Evolutionary conservation across 257 asterid genomes (phyloP), one percentile per base, ranked within the genome.

Genomic region (Marsdenia floribunda): DNA sequence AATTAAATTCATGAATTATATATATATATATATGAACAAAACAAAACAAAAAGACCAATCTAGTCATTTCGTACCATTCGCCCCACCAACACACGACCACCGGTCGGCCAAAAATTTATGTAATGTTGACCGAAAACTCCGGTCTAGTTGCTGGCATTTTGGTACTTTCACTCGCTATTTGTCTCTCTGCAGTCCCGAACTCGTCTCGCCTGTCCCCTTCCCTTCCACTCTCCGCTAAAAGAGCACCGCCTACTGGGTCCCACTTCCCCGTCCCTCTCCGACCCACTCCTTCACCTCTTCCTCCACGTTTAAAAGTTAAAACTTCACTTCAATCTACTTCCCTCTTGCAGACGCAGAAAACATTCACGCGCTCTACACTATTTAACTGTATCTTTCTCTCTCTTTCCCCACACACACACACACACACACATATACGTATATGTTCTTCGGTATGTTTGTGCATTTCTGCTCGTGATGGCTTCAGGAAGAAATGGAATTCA

Each of bases 401-500:
- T 57, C 10, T 57, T 10, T 35, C 5, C 3, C 1, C 2, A 38
- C 2, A 38, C 3, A 38, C 2, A 38, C 2, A 3, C 3, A 38
- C 2, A 38, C 2, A 38, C 3, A 38, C 2, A 38, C 2, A 3
- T 38, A 3, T 24, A 38, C 0, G 2, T 38, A 3, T 38, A 3
- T 24, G 18, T 13, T 35, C 40, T 29, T 21, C 61, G 26, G 38
- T 60, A 26, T 60, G 66, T 60, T 26, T 29, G 40, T 60, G 66
- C 40, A 7, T 19, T 38, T 18, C 24, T 21, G 50, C 52, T 66
- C 2, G 18, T 15, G 44, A 90, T 90, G 96, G 91, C 98, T 73
- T 82, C 95, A 18, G 87, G 89, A 68, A 87, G 87, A 73, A 93
- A 93, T 77, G 95, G 97, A 80, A 82, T 79, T 60, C 90, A 83